A percentile compares a stretch with the other conserved stretches of the same genome.
phyloP scores from a whole-genome alignment of 2,329 filamentous ascomycete genomes.

The Exophiala aquamarina region DNA sequence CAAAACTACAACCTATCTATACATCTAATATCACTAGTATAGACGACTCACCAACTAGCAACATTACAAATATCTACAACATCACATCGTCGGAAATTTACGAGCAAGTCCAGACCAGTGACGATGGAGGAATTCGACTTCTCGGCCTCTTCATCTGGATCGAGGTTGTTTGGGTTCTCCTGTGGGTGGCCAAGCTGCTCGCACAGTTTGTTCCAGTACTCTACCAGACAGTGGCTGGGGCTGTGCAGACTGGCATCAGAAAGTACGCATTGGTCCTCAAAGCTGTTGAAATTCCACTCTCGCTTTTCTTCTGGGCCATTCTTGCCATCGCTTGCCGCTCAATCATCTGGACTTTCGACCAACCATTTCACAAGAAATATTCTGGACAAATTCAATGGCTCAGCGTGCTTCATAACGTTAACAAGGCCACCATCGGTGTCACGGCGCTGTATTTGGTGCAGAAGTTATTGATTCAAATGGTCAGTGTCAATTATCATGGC shows the following conservation, averaged over 20 bases:
- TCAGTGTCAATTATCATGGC: slow-evolving; percentile 20
- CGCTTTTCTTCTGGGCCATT: slow-evolving; percentile 12
- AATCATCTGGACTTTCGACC: slow-evolving; percentile 19
- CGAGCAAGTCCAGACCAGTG: slow-evolving; percentile 1
- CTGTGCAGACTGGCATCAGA: slow-evolving; percentile 15
- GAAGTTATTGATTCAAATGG: slow-evolving; percentile 19
- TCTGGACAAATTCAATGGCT: slow-evolving; percentile 17
- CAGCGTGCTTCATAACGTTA: slow-evolving; percentile 16
- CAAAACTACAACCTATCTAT: slow-evolving; percentile 4
- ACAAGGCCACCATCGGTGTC: slow-evolving; percentile 18
- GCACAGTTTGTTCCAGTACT: slow-evolving; percentile 16
- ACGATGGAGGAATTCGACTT: slow-evolving; percentile 12
- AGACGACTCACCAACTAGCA: neutral
- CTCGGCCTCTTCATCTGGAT: slow-evolving; percentile 24
- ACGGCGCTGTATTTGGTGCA: slow-evolving; percentile 39
- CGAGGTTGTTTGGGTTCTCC: slow-evolving; percentile 19
- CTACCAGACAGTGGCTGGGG: slow-evolving; percentile 16
- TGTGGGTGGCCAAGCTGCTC: slow-evolving; percentile 21
- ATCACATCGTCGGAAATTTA: slow-evolving; percentile 7
- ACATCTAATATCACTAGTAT: slow-evolving; percentile 13
- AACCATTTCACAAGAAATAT: slow-evolving; percentile 11
- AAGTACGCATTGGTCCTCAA: slow-evolving; percentile 19
- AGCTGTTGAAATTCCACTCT: slow-evolving; percentile 19
- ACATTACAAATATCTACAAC: slow-evolving; percentile 13
- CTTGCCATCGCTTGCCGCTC: neutral